Percentiles rank a stretch among this genome's conserved stretches.
phyloP scores from a whole-genome alignment of 139 green algal genomes.

The Volvox africanus region DNA sequence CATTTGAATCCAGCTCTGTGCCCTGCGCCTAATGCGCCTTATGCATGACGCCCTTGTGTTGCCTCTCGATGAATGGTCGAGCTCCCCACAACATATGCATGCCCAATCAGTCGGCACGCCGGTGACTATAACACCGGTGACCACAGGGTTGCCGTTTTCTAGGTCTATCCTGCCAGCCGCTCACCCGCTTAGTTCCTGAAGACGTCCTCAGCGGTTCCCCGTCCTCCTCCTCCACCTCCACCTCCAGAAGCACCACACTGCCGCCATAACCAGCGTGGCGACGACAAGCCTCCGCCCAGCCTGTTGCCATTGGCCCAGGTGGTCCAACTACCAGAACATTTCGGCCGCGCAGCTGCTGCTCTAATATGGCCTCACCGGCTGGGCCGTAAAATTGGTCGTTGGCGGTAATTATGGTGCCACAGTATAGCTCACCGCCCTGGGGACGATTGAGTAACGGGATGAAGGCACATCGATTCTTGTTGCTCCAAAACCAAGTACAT shows the following conservation, averaged over 20 bases:
- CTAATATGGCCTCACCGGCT: not conserved
- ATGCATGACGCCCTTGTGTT: too few species aligned
- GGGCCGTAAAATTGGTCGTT: conserved; percentile 30
- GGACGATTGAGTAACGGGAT: too few species aligned
- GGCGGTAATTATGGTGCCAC: conserved; percentile 11
- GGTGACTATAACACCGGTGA: too few species aligned
- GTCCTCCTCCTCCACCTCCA: not conserved
- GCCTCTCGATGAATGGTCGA: too few species aligned
- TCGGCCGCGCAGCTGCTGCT: conserved; percentile 24
- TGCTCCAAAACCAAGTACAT: too few species aligned
- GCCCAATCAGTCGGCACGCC: too few species aligned
- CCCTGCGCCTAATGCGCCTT: too few species aligned
- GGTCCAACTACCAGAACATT: conserved; percentile 26
- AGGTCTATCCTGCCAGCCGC: too few species aligned
- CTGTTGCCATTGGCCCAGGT: not conserved
- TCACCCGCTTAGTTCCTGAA: not conserved
- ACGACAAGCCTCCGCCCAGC: conserved; percentile 26
- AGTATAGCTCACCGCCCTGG: conserved; percentile 41
- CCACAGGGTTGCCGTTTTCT: too few species aligned
- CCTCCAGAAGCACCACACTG: conserved; percentile 35
- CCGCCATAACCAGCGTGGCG: not conserved
- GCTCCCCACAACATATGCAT: too few species aligned
- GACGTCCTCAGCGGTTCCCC: not conserved
- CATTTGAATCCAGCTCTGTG: too few species aligned
- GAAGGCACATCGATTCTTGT: too few species aligned